A percentile compares a stretch with the other conserved stretches of the same genome.
These are phyloP conservation scores for Echites panduratus DNA, from an alignment of 257 asterid genomes.

Conservation along the genomic window DNA sequence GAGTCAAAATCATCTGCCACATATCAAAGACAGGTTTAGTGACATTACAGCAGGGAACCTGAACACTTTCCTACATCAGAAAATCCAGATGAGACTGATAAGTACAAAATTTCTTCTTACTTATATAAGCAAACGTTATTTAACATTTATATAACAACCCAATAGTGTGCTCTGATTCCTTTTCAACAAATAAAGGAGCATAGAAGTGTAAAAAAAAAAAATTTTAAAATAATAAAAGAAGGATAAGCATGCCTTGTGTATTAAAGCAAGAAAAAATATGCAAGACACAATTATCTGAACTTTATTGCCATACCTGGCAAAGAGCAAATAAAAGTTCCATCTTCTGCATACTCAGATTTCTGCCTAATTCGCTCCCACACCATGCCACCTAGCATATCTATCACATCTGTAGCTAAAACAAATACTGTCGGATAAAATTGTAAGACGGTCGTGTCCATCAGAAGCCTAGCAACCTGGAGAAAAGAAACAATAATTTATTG, in stretches of 20 bases:
- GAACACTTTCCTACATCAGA: background rate
- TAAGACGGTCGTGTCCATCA: conserved; percentile 58
- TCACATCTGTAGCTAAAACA: conserved; percentile 69
- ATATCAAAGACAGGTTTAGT: conserved; percentile 11
- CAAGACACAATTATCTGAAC: conserved; percentile 6
- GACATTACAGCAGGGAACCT: background rate
- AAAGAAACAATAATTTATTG: conserved; percentile 19
- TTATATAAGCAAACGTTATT: background rate
- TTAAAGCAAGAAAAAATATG: conserved; percentile 2
- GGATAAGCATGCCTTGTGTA: background rate
- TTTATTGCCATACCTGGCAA: conserved; percentile 48
- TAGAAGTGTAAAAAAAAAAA: background rate
- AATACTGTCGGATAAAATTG: conserved; percentile 82
- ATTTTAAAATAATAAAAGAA: no score
- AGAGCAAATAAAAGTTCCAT: conserved; percentile 36
- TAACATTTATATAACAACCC: background rate
- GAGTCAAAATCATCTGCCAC: conserved; percentile 58
- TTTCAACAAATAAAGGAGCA: background rate
- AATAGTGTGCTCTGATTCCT: background rate
- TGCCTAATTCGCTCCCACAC: conserved; percentile 75
- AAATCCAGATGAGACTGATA: background rate
- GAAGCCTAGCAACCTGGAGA: conserved; percentile 70
- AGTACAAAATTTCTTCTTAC: background rate
- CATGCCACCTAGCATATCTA: conserved; percentile 83
- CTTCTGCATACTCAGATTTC: conserved; percentile 56